These are phyloP conservation scores for Aleurites moluccanus DNA, from an alignment of 441 rosid genomes.

Conservation along the genomic window DNA sequence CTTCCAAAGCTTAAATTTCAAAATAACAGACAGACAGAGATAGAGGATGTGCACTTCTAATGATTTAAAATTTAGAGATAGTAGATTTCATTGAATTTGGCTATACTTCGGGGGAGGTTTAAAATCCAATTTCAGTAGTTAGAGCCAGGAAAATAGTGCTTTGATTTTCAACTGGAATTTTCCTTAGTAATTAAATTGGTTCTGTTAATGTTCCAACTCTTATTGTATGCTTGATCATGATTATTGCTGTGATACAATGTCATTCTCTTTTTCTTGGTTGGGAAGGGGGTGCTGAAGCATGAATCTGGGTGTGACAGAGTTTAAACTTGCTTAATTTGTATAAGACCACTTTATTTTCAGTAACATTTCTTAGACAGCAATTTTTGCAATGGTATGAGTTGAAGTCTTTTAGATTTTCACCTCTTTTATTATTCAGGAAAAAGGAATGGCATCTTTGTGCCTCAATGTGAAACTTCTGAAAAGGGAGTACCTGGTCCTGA, in stretches of 20 bases:
- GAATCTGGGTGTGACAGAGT: background rate
- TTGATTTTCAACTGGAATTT: too few relatives aligned
- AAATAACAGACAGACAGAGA: too few relatives aligned
- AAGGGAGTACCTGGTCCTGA: constrained; percentile 83
- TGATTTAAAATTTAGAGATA: too few relatives aligned
- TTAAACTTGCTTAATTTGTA: background rate
- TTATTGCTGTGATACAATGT: background rate
- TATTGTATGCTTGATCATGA: background rate
- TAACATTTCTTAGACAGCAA: background rate
- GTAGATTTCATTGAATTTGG: too few relatives aligned
- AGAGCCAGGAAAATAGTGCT: background rate
- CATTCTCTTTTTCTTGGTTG: background rate
- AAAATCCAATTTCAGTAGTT: background rate
- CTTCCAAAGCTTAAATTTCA: too few relatives aligned
- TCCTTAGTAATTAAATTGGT: background rate
- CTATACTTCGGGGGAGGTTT: background rate
- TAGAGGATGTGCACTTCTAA: too few relatives aligned
- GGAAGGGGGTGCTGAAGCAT: background rate
- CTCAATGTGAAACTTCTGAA: constrained; percentile 44
- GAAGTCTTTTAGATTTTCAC: background rate
- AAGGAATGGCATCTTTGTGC: constrained; percentile 40
- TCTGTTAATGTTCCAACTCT: background rate
- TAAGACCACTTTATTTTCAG: background rate
- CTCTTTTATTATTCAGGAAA: constrained; percentile 37
- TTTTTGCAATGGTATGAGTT: background rate